Conservation (phyloP, 2,329 filamentous ascomycete genomes). For the Geosmithia putterillii region DNA sequence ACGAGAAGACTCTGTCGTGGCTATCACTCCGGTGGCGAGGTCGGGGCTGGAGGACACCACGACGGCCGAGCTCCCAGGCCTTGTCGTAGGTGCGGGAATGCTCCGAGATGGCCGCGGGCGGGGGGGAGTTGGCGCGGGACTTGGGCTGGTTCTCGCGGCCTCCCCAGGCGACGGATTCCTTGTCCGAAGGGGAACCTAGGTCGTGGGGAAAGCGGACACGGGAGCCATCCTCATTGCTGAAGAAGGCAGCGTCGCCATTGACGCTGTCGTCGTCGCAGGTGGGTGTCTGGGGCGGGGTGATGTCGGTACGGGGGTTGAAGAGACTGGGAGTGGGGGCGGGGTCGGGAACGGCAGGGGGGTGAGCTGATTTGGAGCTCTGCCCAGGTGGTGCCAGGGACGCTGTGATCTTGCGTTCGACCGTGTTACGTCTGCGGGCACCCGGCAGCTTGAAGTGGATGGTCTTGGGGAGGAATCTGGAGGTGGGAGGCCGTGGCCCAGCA, state of each 20-base stretch:
- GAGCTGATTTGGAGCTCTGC: conserved; percentile 7
- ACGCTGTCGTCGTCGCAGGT: conserved; percentile 29
- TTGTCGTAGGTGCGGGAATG: conserved; percentile 46
- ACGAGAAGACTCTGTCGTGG: conserved; percentile 59
- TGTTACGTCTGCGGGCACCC: conserved; percentile 5
- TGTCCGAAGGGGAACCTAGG: conserved; percentile 56
- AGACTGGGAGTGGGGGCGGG: conserved; percentile 33
- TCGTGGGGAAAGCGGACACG: conserved; percentile 41
- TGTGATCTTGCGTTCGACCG: conserved; percentile 12
- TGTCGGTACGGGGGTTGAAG: conserved; percentile 33
- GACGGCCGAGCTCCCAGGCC: conserved; percentile 42
- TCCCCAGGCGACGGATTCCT: conserved; percentile 68
- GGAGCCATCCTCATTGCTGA: conserved; percentile 44
- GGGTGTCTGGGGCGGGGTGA: conserved; percentile 44
- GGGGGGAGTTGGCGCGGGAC: conserved; percentile 61
- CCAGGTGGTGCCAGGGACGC: conserved; percentile 13
- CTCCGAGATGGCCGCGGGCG: conserved; percentile 64
- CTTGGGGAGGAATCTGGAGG: conserved; percentile 71
- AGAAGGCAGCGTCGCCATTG: conserved; percentile 23
- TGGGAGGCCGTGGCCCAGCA: conserved; percentile 1
- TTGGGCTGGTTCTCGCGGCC: conserved; percentile 63
- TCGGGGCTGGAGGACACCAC: conserved; percentile 44
- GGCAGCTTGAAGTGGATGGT: conserved; percentile 77
- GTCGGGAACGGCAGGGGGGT: conserved; percentile 10
- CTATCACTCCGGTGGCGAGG: conserved; percentile 43